phyloP scores from a whole-genome alignment of 2,329 filamentous ascomycete genomes.

The Epichloe sylvatica region DNA sequence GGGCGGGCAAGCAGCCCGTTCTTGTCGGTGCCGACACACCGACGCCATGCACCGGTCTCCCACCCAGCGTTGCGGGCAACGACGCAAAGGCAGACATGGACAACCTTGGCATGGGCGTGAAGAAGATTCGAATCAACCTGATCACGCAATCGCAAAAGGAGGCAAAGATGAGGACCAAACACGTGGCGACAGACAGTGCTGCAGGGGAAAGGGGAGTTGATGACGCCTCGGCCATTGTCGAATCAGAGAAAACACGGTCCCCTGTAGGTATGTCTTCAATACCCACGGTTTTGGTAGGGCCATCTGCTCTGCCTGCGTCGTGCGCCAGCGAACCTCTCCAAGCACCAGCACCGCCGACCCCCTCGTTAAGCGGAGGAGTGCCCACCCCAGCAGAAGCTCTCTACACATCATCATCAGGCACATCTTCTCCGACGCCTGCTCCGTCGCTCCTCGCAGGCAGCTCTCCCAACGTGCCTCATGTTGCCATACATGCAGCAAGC shows the following conservation, averaged over 20 bases:
- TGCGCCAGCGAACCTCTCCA: not conserved
- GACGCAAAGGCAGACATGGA: slow-evolving; percentile 31
- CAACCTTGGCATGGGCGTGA: slow-evolving; percentile 43
- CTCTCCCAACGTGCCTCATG: slow-evolving; percentile 18
- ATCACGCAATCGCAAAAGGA: slow-evolving; percentile 45
- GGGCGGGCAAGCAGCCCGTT: slow-evolving; percentile 8
- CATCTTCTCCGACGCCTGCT: slow-evolving; percentile 11
- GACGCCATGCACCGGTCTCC: slow-evolving; percentile 4
- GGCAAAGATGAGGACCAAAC: slow-evolving; percentile 26
- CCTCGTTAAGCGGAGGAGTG: slow-evolving; percentile 12
- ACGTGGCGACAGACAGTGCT: not conserved
- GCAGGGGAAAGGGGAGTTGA: not conserved
- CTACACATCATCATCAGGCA: slow-evolving; percentile 12
- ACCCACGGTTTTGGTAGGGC: not conserved
- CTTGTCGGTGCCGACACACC: slow-evolving; percentile 7
- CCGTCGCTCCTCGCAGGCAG: slow-evolving; percentile 14
- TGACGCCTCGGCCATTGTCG: not conserved
- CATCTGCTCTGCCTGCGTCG: not conserved
- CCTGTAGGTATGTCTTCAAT: not conserved
- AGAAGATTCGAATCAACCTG: slow-evolving; percentile 48
- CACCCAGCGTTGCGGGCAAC: slow-evolving; percentile 4
- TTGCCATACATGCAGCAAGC: slow-evolving; percentile 13
- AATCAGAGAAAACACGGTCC: not conserved
- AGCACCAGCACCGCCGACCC: slow-evolving; percentile 8
- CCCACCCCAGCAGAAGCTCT: slow-evolving; percentile 13